phyloP scores from a whole-genome alignment of 2,329 filamentous ascomycete species.

The Nigrospora oryzae region DNA sequence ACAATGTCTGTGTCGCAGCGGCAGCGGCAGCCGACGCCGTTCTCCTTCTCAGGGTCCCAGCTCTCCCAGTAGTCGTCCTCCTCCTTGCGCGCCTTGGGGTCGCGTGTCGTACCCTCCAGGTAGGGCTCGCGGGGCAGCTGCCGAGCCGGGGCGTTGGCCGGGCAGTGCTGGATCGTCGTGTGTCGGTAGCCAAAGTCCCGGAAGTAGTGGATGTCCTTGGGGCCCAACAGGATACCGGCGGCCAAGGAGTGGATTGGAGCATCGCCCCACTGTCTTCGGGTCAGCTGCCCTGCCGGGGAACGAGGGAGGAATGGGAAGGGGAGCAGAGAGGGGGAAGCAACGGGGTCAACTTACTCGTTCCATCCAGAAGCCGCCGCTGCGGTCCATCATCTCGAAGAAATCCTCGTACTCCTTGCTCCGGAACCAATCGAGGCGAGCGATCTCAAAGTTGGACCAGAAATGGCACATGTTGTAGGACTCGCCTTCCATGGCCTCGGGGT shows the following conservation, averaged over 20 bases:
- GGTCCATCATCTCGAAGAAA: constrained; percentile 98
- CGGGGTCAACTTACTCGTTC: constrained; percentile 65
- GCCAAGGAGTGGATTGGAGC: constrained; percentile 97
- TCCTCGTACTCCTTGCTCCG: constrained; percentile 95
- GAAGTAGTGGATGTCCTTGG: constrained; percentile 93
- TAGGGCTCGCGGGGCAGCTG: constrained; percentile 76
- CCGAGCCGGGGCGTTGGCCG: constrained; percentile 83
- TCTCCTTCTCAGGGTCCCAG: constrained; percentile 82
- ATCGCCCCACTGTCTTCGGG: constrained; percentile 73
- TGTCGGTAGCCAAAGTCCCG: constrained; percentile 97
- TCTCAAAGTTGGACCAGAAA: constrained; percentile 99
- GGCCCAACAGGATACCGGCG: constrained; percentile 75
- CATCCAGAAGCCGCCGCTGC: constrained; percentile 98
- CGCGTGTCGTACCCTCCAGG: constrained; percentile 70
- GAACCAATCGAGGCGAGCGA: constrained; percentile 91
- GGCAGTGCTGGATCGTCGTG: constrained; percentile 97
- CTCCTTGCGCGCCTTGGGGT: constrained; percentile 77
- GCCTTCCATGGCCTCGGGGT: constrained; percentile 90
- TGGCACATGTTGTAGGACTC: constrained; percentile 99
- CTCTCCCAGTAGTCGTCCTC: constrained; percentile 96
- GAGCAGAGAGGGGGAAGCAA: neutral
- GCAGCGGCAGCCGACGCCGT: constrained; percentile 93
- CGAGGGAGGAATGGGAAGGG: neutral
- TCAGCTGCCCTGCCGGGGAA: neutral
- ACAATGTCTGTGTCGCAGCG: constrained; percentile 95